Percentiles rank a stretch among this genome's conserved stretches.
Conservation (phyloP, 1,139 yeast genomes). For the Hansenula lynferdii region DNA sequence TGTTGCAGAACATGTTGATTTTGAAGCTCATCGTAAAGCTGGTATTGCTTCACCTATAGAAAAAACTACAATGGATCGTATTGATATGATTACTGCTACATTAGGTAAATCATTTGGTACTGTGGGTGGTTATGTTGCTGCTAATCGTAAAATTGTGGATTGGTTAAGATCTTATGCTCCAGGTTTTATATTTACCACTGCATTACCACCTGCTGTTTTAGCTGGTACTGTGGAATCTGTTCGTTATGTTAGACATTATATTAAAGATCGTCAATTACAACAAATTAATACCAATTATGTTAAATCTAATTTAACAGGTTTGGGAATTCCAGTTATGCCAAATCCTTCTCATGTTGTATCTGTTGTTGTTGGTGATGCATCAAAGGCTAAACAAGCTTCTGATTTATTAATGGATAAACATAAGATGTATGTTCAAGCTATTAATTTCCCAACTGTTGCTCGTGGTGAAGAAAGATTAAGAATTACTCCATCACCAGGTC, state of each 20-base stretch:
- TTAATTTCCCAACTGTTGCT: slow-evolving; percentile 97
- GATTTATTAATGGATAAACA: slow-evolving; percentile 82
- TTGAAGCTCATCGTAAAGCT: slow-evolving; percentile 67
- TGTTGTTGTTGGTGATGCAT: slow-evolving; percentile 90
- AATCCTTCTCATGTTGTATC: slow-evolving; percentile 98
- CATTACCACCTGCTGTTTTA: slow-evolving; percentile 97
- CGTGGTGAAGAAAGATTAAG: slow-evolving; percentile 94
- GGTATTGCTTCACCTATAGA: slow-evolving; percentile 54
- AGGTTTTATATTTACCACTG: slow-evolving; percentile 94
- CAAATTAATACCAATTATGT: slow-evolving; percentile 85
- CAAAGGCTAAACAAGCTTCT: slow-evolving; percentile 84
- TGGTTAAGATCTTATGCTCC: slow-evolving; percentile 97
- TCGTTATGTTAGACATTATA: slow-evolving; percentile 74
- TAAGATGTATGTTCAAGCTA: slow-evolving; percentile 93
- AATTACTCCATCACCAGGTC: slow-evolving; percentile 98
- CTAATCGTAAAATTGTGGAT: slow-evolving; percentile 76
- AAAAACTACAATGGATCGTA: slow-evolving; percentile 74
- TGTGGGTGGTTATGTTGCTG: slow-evolving; percentile 98
- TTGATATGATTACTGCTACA: slow-evolving; percentile 96
- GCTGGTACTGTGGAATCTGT: slow-evolving; percentile 91
- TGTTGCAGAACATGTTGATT: slow-evolving; percentile 94
- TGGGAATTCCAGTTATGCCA: slow-evolving; percentile 94
- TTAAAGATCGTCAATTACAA: slow-evolving; percentile 76
- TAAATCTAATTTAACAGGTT: slow-evolving; percentile 58
- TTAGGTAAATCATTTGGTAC: slow-evolving; percentile 96